Percentiles rank a stretch among this genome's conserved stretches.
These are phyloP conservation scores for Aristolochia contorta DNA, from an alignment of 164 flowering plant genomes.

Conservation along the genomic window DNA sequence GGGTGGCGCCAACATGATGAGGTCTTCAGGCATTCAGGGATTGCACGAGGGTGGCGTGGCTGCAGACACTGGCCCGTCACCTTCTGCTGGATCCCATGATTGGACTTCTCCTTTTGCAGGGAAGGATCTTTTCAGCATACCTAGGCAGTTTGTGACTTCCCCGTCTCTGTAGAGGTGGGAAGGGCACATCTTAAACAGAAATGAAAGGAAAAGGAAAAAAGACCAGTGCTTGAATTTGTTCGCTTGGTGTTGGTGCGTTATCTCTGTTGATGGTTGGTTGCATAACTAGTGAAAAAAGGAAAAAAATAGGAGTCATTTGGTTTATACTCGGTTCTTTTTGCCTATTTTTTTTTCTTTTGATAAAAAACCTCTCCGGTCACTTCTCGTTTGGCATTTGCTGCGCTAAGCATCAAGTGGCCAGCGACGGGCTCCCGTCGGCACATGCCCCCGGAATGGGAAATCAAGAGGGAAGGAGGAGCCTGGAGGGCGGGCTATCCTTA, in stretches of 20 bases:
- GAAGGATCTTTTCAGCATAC: slow-evolving; percentile 49
- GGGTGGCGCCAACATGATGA: slow-evolving; percentile 13
- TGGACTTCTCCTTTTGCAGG: slow-evolving; percentile 75
- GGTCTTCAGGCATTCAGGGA: slow-evolving; percentile 22
- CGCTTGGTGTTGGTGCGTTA: slow-evolving; percentile 10
- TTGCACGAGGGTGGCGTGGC: slow-evolving; percentile 36
- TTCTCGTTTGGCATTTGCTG: background rate
- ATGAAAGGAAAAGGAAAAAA: slow-evolving; percentile 5
- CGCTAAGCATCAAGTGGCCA: background rate
- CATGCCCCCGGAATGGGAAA: no score
- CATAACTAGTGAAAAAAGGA: slow-evolving; percentile 2
- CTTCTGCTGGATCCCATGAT: slow-evolving; percentile 35
- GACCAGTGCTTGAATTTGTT: slow-evolving; percentile 9
- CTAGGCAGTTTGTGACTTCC: slow-evolving; percentile 64
- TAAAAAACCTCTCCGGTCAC: background rate
- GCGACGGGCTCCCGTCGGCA: no score
- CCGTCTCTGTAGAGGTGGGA: slow-evolving; percentile 39
- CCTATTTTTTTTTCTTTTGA: background rate
- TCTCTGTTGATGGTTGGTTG: slow-evolving; percentile 1
- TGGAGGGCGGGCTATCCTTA: no score
- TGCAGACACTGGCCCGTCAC: slow-evolving; percentile 6
- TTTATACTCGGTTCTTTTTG: background rate
- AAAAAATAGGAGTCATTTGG: background rate
- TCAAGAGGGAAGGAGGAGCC: no score
- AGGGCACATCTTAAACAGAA: slow-evolving; percentile 1